Evolutionary conservation across 2,329 filamentous ascomycete species (phyloP).

Genomic region (Ophiostoma australiae): DNA sequence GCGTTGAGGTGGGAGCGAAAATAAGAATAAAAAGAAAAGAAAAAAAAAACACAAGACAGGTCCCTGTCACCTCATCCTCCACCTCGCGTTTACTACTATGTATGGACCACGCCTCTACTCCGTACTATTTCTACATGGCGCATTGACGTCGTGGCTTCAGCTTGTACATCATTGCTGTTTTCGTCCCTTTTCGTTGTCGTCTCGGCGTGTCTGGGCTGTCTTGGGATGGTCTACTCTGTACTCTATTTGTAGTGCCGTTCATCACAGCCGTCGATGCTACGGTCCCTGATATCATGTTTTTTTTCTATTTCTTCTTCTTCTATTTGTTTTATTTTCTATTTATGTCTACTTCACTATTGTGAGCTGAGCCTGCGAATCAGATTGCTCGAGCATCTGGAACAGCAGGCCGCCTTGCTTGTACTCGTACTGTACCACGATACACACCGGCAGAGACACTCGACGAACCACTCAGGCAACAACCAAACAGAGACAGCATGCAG

Average conservation of each 20-base stretch:
- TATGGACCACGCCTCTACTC: background rate
- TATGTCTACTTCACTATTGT: background rate
- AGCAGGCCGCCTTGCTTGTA: background rate
- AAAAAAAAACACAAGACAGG: too few relatives aligned
- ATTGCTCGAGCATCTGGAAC: too few relatives aligned
- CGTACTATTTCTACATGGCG: background rate
- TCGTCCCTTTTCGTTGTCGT: background rate
- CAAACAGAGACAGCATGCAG: background rate
- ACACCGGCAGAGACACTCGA: background rate
- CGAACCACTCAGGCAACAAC: background rate
- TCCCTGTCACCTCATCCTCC: background rate
- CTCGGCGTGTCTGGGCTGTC: background rate
- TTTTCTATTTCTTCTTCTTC: background rate
- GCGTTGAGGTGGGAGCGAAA: background rate
- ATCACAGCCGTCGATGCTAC: background rate
- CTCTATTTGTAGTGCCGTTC: background rate
- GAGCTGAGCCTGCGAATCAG: too few relatives aligned
- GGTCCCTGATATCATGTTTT: background rate
- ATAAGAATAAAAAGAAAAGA: background rate
- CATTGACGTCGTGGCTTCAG: background rate
- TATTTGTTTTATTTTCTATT: background rate
- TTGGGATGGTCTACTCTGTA: background rate
- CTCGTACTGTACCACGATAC: background rate
- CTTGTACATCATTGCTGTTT: conserved; percentile 4
- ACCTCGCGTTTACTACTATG: too few relatives aligned